Percentiles rank a stretch among this genome's conserved stretches.
These are phyloP conservation scores for Citrullus mucosospermus DNA, from an alignment of 306 rosid genomes.

Conservation along the genomic window DNA sequence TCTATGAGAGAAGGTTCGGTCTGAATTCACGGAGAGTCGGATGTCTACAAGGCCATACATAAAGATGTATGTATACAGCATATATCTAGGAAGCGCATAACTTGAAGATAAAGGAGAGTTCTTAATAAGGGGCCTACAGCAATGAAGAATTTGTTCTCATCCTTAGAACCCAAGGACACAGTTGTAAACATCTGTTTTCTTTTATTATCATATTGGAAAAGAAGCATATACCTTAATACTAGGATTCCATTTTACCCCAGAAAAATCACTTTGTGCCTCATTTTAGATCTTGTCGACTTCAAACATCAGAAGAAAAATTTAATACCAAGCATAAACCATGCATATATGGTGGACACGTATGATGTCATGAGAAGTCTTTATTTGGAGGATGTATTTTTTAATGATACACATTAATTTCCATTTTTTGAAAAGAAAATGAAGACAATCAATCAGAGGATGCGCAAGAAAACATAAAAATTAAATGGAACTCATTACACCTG, in stretches of 20 bases:
- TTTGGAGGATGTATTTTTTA: background rate
- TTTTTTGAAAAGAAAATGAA: background rate
- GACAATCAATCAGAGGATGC: background rate
- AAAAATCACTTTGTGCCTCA: background rate
- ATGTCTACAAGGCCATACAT: background rate
- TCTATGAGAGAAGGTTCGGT: background rate
- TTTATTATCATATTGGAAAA: background rate
- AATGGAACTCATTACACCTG: background rate
- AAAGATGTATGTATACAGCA: background rate
- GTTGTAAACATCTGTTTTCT: background rate
- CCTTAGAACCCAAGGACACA: background rate
- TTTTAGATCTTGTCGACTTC: background rate
- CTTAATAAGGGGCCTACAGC: background rate
- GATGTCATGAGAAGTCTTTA: background rate
- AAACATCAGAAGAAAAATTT: background rate
- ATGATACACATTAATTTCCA: background rate
- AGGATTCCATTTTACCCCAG: background rate
- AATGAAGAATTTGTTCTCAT: background rate
- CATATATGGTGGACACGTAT: background rate
- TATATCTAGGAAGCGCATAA: background rate
- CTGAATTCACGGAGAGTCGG: background rate
- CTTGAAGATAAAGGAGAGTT: background rate
- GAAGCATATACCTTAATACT: background rate
- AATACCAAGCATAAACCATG: background rate
- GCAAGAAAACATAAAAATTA: background rate